A percentile compares a stretch with the other conserved stretches of the same genome.
Evolutionary conservation across 306 rosid species (phyloP).

Genomic region (Abrus pulchellus): DNA sequence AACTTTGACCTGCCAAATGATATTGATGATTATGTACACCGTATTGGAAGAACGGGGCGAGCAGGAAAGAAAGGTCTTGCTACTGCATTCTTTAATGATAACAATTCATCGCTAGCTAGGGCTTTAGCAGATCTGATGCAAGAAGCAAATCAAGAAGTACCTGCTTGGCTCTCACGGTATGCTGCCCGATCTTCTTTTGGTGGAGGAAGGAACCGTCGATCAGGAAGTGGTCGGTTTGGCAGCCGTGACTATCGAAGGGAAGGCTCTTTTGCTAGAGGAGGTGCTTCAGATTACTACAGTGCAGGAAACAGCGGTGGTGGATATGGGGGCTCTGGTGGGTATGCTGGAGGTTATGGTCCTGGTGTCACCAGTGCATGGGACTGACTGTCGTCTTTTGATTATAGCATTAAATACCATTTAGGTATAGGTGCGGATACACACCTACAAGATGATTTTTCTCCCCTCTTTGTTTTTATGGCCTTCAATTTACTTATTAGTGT

Average conservation of each 20-base stretch:
- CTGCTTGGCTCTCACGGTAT: slow-evolving; percentile 77
- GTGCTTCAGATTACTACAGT: slow-evolving; percentile 62
- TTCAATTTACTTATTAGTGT: slow-evolving; percentile 49
- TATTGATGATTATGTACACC: slow-evolving; percentile 89
- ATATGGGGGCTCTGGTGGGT: slow-evolving; percentile 68
- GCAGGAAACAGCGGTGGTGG: slow-evolving; percentile 65
- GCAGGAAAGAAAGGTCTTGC: slow-evolving; percentile 88
- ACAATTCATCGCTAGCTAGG: slow-evolving; percentile 72
- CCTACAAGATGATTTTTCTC: slow-evolving; percentile 42
- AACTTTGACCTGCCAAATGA: slow-evolving; percentile 91
- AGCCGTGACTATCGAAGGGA: slow-evolving; percentile 86
- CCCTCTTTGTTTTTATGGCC: slow-evolving; percentile 25
- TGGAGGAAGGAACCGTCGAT: slow-evolving; percentile 79
- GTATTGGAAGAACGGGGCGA: slow-evolving; percentile 88
- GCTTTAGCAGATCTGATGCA: slow-evolving; percentile 82
- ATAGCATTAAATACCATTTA: slow-evolving; percentile 49
- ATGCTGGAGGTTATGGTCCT: slow-evolving; percentile 70
- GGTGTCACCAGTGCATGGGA: slow-evolving; percentile 84
- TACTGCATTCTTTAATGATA: slow-evolving; percentile 84
- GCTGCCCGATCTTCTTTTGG: slow-evolving; percentile 68
- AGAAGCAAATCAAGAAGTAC: slow-evolving; percentile 87
- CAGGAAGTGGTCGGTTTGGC: slow-evolving; percentile 82
- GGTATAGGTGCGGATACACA: slow-evolving; percentile 54
- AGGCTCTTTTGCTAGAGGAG: slow-evolving; percentile 64
- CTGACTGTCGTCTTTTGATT: slow-evolving; percentile 48